Conservation (phyloP, 2,329 filamentous ascomycete species). For the Tympanopsis confertula region DNA sequence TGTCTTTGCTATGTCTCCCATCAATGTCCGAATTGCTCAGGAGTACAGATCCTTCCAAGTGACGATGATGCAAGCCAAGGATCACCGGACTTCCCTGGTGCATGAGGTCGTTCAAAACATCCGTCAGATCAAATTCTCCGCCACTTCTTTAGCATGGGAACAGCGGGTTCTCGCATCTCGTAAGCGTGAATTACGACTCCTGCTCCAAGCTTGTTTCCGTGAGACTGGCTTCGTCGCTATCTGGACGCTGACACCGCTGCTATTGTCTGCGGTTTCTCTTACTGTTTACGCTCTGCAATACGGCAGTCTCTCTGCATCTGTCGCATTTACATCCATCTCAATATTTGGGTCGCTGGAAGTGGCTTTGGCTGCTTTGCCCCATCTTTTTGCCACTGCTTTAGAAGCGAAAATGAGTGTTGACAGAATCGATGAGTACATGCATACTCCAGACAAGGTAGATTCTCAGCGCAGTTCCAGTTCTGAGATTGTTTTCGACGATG, state of each 20-base stretch:
- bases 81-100: conserved; percentile 19
- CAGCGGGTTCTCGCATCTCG: conserved; percentile 17
- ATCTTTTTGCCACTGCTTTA: not conserved
- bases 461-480: not conserved
- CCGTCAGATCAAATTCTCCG: conserved; percentile 24
- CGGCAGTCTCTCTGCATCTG: not conserved
- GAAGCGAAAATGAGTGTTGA: not conserved
- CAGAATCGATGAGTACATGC: not conserved
- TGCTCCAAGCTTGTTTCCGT: conserved; percentile 17
- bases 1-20: not conserved
- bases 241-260: not conserved
- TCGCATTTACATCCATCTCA: not conserved
- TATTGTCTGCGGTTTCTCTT: not conserved
- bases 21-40: not conserved
- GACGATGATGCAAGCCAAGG: conserved; percentile 20
- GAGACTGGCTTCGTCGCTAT: conserved; percentile 14
- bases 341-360: not conserved
- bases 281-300: not conserved
- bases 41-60: conserved; percentile 11
- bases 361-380: not conserved
- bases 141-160: conserved; percentile 20
- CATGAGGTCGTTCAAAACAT: conserved; percentile 22
- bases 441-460: not conserved
- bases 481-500: not conserved
- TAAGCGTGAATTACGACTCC: conserved; percentile 19